A percentile compares a stretch with the other conserved stretches of the same genome.
Evolutionary conservation across 2,329 filamentous ascomycete genomes (phyloP).

Genomic region (Aschersonia sp.): DNA sequence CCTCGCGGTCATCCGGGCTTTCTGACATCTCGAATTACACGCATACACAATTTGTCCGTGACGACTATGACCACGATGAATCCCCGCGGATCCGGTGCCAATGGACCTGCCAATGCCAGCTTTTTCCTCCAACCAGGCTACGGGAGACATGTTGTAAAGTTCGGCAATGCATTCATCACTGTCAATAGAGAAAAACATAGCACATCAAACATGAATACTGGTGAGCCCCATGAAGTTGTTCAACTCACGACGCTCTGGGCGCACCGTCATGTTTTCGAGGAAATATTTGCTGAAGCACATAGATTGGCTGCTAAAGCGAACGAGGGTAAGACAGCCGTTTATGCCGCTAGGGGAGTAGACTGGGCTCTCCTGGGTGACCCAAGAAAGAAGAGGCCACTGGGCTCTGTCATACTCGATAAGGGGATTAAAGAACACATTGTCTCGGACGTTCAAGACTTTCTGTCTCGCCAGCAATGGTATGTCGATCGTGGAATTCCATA

Average conservation of each 20-base stretch:
- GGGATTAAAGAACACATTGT: slow-evolving; percentile 74
- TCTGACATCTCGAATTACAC: slow-evolving; percentile 40
- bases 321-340: slow-evolving; percentile 88
- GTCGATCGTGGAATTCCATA: slow-evolving; percentile 91
- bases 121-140: slow-evolving; percentile 87
- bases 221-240: slow-evolving; percentile 86
- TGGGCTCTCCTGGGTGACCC: slow-evolving; percentile 79
- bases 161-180: slow-evolving; percentile 73
- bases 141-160: slow-evolving; percentile 75
- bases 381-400: slow-evolving; percentile 71
- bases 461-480: slow-evolving; percentile 72
- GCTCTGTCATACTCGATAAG: slow-evolving; percentile 73
- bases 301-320: slow-evolving; percentile 62
- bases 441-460: slow-evolving; percentile 68
- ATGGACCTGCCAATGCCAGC: slow-evolving; percentile 58
- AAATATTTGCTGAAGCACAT: slow-evolving; percentile 80
- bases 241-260: slow-evolving; percentile 85
- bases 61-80: slow-evolving; percentile 40
- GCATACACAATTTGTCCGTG: slow-evolving; percentile 45
- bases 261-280: slow-evolving; percentile 77
- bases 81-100: slow-evolving; percentile 40
- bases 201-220: slow-evolving; percentile 67
- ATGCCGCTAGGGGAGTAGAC: slow-evolving; percentile 67
- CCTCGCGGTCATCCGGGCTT: slow-evolving; percentile 53
- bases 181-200: slow-evolving; percentile 77